phyloP scores from a whole-genome alignment of 148 eudicot species.

The Cornus controversa region DNA sequence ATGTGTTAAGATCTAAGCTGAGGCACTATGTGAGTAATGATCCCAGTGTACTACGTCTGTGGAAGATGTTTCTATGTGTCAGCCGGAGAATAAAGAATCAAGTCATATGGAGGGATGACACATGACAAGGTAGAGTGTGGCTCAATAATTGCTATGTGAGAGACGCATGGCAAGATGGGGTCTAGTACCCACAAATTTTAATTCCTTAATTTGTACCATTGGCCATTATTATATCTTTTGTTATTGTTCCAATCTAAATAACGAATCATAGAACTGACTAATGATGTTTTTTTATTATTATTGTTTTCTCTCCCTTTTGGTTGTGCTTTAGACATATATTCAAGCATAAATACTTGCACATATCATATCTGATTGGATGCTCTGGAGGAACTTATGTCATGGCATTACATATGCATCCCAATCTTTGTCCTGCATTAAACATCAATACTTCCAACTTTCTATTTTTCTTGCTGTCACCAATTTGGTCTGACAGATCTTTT shows the following conservation, averaged over 20 bases:
- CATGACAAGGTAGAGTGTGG: no score
- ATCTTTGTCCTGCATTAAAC: not conserved
- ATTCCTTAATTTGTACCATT: not conserved
- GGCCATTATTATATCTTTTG: not conserved
- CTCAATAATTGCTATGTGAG: no score
- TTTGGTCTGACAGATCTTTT: constrained; percentile 13
- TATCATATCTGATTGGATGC: not conserved
- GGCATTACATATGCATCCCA: not conserved
- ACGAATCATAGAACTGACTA: not conserved
- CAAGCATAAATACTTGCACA: not conserved
- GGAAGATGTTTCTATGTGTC: no score
- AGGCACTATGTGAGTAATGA: no score
- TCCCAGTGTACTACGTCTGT: no score
- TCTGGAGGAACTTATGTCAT: not conserved
- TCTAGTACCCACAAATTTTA: not conserved
- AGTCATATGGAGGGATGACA: no score
- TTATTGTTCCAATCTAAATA: not conserved
- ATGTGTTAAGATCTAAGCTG: no score
- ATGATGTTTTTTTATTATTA: no score
- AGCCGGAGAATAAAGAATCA: no score
- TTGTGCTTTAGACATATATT: not conserved
- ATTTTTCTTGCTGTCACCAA: not conserved
- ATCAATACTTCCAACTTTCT: no score
- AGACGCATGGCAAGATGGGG: no score
- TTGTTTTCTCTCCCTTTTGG: not conserved